These are phyloP conservation scores for Lathyrus sativus DNA, from an alignment of 306 rosid species.

Conservation along the genomic window DNA sequence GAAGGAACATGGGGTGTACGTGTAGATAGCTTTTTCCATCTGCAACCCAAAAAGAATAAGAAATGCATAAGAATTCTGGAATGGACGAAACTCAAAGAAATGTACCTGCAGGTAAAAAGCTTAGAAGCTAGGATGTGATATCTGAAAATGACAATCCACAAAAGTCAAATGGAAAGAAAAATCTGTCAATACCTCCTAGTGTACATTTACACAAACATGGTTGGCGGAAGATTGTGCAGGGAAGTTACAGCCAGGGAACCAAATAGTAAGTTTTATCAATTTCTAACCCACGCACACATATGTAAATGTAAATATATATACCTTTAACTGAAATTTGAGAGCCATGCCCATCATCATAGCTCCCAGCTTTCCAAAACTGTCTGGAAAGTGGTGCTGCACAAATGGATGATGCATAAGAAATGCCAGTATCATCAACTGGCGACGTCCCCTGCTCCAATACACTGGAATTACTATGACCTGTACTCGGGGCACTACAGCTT, in stretches of 20 bases:
- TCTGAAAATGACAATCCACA: slow-evolving; percentile 13
- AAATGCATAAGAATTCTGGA: slow-evolving; percentile 24
- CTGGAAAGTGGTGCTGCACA: slow-evolving; percentile 70
- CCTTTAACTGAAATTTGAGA: slow-evolving; percentile 67
- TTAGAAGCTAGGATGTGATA: slow-evolving; percentile 15
- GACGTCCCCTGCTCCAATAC: slow-evolving; percentile 68
- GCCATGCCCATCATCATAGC: slow-evolving; percentile 52
- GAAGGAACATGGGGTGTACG: slow-evolving; percentile 88
- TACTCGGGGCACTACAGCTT: slow-evolving; percentile 58
- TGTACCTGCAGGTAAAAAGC: slow-evolving; percentile 6
- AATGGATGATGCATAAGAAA: slow-evolving; percentile 55
- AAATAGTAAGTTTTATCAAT: slow-evolving; percentile 24
- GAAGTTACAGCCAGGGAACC: slow-evolving; percentile 28
- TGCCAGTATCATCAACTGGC: slow-evolving; percentile 61
- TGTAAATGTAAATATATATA: slow-evolving; percentile 29
- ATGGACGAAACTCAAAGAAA: slow-evolving; percentile 4
- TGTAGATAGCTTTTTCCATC: slow-evolving; percentile 71
- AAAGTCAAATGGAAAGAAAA: slow-evolving; percentile 19
- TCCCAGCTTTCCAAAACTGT: slow-evolving; percentile 97
- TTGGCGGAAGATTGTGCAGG: neutral
- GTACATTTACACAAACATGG: slow-evolving; percentile 10
- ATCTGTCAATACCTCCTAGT: neutral
- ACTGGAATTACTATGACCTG: slow-evolving; percentile 63
- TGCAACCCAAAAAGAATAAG: slow-evolving; percentile 41
- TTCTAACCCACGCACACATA: neutral